These are phyloP conservation scores for Murraya paniculata DNA, from an alignment of 345 rosid species.

Conservation along the genomic window DNA sequence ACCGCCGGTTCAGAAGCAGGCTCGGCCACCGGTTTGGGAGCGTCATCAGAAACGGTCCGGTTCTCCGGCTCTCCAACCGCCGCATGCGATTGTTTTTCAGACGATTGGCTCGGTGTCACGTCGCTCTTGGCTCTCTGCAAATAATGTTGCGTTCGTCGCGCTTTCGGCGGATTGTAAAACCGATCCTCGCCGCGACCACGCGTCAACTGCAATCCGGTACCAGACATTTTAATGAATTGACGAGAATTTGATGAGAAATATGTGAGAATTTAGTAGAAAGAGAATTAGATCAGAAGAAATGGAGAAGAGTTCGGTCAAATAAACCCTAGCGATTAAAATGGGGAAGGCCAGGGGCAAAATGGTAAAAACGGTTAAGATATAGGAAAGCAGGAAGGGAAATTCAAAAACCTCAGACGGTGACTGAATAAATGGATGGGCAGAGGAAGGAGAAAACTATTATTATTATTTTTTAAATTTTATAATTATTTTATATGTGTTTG, in stretches of 20 bases:
- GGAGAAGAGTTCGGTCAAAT: conserved; percentile 12
- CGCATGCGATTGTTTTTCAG: conserved; percentile 13
- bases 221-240: conserved; percentile 35
- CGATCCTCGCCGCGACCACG: conserved; percentile 50
- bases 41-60: conserved; percentile 15
- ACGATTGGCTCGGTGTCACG: conserved; percentile 27
- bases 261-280: not conserved
- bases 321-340: conserved; percentile 17
- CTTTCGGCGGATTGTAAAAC: conserved; percentile 33
- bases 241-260: not conserved
- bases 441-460: conserved; percentile 13
- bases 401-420: not conserved
- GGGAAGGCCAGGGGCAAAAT: conserved; percentile 16
- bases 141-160: conserved; percentile 35
- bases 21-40: conserved; percentile 16
- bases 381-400: not conserved
- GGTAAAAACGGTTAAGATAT: conserved; percentile 8
- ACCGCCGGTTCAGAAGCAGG: conserved; percentile 24
- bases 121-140: conserved; percentile 46
- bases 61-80: conserved; percentile 25
- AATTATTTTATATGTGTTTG: not conserved
- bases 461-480: not conserved
- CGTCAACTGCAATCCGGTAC: conserved; percentile 45
- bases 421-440: conserved; percentile 15
- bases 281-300: conserved; percentile 10